A percentile compares a stretch with the other conserved stretches of the same genome.
phyloP scores from a whole-genome alignment of 495 filamentous ascomycete species.

The Xylaria venustula region DNA sequence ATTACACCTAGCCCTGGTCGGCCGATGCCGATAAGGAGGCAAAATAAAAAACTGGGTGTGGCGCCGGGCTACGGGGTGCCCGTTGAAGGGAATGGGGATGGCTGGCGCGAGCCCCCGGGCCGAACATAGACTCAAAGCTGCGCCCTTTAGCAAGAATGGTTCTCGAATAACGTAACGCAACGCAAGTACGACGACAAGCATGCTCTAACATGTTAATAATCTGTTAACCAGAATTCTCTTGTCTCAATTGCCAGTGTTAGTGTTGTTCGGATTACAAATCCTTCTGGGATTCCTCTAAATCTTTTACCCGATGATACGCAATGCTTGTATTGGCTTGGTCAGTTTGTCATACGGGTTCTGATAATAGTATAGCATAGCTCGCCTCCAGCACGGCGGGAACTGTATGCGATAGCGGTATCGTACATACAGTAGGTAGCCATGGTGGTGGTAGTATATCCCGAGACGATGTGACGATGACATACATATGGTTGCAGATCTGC shows the following conservation, averaged over 20 bases:
- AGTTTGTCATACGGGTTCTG: too few relatives aligned
- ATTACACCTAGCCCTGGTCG: slow-evolving; percentile 1
- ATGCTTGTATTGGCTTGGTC: too few relatives aligned
- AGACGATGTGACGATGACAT: neutral
- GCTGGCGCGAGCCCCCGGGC: slow-evolving; percentile 1
- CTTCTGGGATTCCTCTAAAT: neutral
- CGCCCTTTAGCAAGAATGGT: neutral
- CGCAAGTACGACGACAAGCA: neutral
- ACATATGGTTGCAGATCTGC: neutral
- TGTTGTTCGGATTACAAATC: too few relatives aligned
- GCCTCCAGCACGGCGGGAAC: neutral
- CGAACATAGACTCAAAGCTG: neutral
- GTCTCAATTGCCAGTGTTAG: too few relatives aligned
- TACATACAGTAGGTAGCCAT: too few relatives aligned
- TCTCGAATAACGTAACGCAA: neutral
- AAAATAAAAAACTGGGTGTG: neutral
- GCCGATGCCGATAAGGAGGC: neutral
- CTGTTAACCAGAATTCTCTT: too few relatives aligned
- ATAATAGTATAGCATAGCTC: too few relatives aligned
- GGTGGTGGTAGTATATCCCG: neutral
- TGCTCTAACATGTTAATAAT: too few relatives aligned
- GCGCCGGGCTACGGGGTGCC: slow-evolving; percentile 1
- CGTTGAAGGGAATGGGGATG: neutral
- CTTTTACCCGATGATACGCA: neutral
- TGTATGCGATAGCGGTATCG: slow-evolving; percentile 1